These are phyloP conservation scores for Podospora fimiseda DNA, from an alignment of 495 filamentous ascomycete genomes.

Conservation along the genomic window DNA sequence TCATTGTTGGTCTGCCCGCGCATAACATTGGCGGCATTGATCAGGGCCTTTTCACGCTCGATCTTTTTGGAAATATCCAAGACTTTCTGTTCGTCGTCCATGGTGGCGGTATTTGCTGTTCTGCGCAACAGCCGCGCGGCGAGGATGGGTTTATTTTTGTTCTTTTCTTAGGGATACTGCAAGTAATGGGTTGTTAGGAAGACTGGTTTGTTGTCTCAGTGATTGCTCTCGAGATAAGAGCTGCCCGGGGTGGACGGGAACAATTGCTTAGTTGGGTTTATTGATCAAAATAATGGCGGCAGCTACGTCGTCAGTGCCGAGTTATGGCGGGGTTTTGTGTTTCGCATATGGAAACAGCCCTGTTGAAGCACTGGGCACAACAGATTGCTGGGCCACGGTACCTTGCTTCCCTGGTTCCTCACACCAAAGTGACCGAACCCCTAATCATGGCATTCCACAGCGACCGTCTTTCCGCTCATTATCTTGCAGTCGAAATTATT, in stretches of 20 bases:
- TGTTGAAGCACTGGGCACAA: no score
- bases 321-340: slow-evolving; percentile 34
- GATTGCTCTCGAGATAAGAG: background rate
- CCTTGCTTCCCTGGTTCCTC: slow-evolving; percentile 12
- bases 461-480: background rate
- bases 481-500: background rate
- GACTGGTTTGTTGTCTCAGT: slow-evolving; percentile 4
- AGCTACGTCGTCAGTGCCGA: slow-evolving; percentile 29
- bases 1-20: slow-evolving; percentile 91
- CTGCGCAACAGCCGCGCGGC: slow-evolving; percentile 35
- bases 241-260: slow-evolving; percentile 1
- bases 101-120: slow-evolving; percentile 36
- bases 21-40: slow-evolving; percentile 90
- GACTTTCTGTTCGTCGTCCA: slow-evolving; percentile 76
- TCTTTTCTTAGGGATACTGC: slow-evolving; percentile 2
- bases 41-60: slow-evolving; percentile 91
- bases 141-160: slow-evolving; percentile 8
- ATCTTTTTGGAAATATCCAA: slow-evolving; percentile 93
- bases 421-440: background rate
- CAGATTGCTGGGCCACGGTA: slow-evolving; percentile 14
- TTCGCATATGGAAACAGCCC: slow-evolving; percentile 26
- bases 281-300: slow-evolving; percentile 8
- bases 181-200: slow-evolving; percentile 4
- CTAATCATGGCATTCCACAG: background rate
- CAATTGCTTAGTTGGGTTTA: slow-evolving; percentile 4